Evolutionary conservation across 1,284 basidiomycete species (phyloP).

Genomic region (Peniophora sp.): DNA sequence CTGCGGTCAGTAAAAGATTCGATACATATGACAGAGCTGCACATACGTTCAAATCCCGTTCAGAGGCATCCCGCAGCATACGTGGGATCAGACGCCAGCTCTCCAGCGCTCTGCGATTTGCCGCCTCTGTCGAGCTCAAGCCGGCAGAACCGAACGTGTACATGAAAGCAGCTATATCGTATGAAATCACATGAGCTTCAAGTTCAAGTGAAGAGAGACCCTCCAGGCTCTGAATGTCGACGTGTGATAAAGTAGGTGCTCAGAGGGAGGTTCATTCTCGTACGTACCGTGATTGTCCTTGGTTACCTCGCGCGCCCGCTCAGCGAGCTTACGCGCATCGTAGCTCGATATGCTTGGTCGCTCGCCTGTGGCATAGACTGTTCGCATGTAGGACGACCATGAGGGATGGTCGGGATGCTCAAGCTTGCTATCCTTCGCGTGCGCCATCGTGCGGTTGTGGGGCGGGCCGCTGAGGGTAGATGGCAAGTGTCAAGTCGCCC

Average conservation of each 20-base stretch:
- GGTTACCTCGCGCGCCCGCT: conserved; percentile 6
- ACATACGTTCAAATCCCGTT: conserved; percentile 52
- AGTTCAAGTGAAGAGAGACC: not conserved
- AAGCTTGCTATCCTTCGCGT: too few relatives aligned
- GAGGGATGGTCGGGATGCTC: not conserved
- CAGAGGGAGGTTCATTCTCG: not conserved
- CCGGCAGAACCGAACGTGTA: conserved; percentile 63
- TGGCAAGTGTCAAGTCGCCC: too few relatives aligned
- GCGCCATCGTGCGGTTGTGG: too few relatives aligned
- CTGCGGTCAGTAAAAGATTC: conserved; percentile 1
- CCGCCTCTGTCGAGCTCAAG: conserved; percentile 43
- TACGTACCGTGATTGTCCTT: conserved; percentile 6
- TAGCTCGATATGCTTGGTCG: conserved; percentile 2
- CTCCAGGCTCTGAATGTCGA: not conserved
- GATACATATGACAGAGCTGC: not conserved
- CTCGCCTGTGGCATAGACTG: not conserved
- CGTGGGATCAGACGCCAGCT: conserved; percentile 65
- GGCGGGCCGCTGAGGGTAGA: too few relatives aligned
- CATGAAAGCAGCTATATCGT: conserved; percentile 55
- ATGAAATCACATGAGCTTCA: not conserved
- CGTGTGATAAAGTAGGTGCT: not conserved
- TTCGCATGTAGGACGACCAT: conserved; percentile 6
- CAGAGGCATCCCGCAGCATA: conserved; percentile 66
- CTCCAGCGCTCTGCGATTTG: conserved; percentile 49
- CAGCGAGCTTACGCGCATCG: conserved; percentile 4